Evolutionary conservation across 805 yeast species (phyloP), one percentile per base, ranked within the genome.

Genomic region (Middelhovenomyces tepae): DNA sequence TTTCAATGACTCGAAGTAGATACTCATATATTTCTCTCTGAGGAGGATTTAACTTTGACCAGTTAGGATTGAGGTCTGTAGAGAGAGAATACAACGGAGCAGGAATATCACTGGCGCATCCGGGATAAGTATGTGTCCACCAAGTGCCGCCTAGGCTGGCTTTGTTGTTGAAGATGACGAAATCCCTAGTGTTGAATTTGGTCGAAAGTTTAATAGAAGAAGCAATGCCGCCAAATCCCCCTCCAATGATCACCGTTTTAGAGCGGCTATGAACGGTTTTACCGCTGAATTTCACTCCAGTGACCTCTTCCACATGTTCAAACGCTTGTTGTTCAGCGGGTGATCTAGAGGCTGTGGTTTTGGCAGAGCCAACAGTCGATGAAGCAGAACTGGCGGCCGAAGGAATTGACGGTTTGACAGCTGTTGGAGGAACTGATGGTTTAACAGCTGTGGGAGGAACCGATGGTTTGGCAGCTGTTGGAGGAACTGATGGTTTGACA

Each of bases 121-220:
- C 46, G 2, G 48, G 48, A 17, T 44, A 44, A 8, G 42, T 31
- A 30, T 44, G 43, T 16, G 39, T 38, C 9, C 28, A 35, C 48
- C 48, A 44, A 13, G 48, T 44, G 7, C 48, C 48, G 2, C 48
- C 48, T 31, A 45, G 27, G 13, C 30, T 34, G 8, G 18, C 22
- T 13, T 43, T 31, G 6, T 35, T 32, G 7, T 40, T 44, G 16
- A 31, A 42, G 13, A 42, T 27, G 13, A 29, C 34, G 9, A 31
- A 40, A 24, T 39, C 44, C 2, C 14, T 17, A 10, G 34, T 35
- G 8, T 35, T 24, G 16, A 38, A 23, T 16, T 28, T 28, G 34
- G 35, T 32, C 18, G 21, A 27, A 17, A 38, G 27, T 5, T 30
- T 30, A 11, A 38, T 26, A 5, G 39, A 35, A 2, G 39, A 10